phyloP scores from a whole-genome alignment of 805 yeast genomes.

The Saccharomycopsis sp. region DNA sequence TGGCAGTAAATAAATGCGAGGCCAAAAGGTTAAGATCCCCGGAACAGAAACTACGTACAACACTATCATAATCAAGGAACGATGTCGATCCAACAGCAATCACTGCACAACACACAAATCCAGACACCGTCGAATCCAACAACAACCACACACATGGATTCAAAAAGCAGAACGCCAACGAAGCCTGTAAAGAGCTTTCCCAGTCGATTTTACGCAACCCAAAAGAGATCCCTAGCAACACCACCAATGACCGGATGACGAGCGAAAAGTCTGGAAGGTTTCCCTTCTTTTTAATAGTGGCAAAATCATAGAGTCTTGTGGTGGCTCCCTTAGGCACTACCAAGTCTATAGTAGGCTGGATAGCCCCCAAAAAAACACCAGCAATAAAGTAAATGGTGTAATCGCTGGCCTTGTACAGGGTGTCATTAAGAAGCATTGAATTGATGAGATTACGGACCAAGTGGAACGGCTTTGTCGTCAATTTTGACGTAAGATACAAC shows the following conservation, averaged over 20 bases:
- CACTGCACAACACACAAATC: slow-evolving; percentile 36
- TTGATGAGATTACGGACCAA: background rate
- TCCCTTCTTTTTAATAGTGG: background rate
- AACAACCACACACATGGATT: slow-evolving; percentile 63
- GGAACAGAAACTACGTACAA: background rate
- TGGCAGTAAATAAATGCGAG: slow-evolving; percentile 47
- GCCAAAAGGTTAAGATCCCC: slow-evolving; percentile 28
- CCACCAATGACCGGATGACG: slow-evolving; percentile 40
- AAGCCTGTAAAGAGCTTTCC: slow-evolving; percentile 59
- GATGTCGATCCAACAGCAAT: slow-evolving; percentile 24
- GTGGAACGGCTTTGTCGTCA: slow-evolving; percentile 12
- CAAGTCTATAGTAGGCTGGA: slow-evolving; percentile 16
- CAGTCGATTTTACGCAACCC: slow-evolving; percentile 67
- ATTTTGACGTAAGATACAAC: slow-evolving; percentile 9
- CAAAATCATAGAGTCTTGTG: slow-evolving; percentile 10
- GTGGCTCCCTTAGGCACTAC: slow-evolving; percentile 10
- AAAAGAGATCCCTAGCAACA: slow-evolving; percentile 64
- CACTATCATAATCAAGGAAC: slow-evolving; percentile 21
- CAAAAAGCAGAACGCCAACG: slow-evolving; percentile 53
- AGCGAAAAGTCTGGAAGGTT: slow-evolving; percentile 4
- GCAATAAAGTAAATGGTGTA: background rate
- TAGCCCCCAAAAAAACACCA: slow-evolving; percentile 16
- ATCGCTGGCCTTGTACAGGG: background rate
- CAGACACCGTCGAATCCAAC: slow-evolving; percentile 53
- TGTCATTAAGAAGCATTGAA: background rate